phyloP scores from a whole-genome alignment of 768 basidiomycete species.

The Tulasnella calospora region DNA sequence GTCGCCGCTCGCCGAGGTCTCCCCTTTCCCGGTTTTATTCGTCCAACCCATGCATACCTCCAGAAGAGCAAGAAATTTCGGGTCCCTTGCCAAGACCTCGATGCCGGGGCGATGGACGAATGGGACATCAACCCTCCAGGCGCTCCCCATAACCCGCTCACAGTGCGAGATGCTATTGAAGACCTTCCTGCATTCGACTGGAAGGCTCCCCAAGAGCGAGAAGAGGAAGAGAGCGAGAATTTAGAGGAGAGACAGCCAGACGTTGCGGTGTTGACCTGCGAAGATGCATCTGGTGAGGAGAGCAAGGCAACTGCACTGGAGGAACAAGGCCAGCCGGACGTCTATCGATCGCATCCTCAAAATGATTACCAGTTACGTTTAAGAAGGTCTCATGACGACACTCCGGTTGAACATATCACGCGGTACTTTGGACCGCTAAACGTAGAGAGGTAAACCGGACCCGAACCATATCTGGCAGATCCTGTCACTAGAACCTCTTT shows the following conservation, averaged over 20 bases:
- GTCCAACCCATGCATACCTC: constrained; percentile 30
- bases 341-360: not conserved
- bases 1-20: constrained; percentile 29
- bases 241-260: constrained; percentile 25
- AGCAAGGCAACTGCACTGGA: not conserved
- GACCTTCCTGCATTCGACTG: constrained; percentile 75
- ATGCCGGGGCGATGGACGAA: constrained; percentile 8
- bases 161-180: constrained; percentile 59
- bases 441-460: not conserved
- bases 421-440: constrained; percentile 12
- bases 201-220: constrained; percentile 42
- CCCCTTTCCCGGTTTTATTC: constrained; percentile 2
- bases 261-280: not conserved
- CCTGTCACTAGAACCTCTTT: not conserved
- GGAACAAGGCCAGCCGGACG: not conserved
- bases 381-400: not conserved
- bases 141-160: constrained; percentile 58
- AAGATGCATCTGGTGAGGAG: not conserved
- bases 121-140: constrained; percentile 30
- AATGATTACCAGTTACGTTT: constrained; percentile 1
- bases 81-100: not conserved
- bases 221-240: constrained; percentile 5
- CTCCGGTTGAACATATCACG: constrained; percentile 17
- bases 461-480: not conserved
- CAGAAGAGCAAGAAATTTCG: constrained; percentile 36